Evolutionary conservation across 2,329 filamentous ascomycete genomes (phyloP).

Genomic region (Monilinia laxa): DNA sequence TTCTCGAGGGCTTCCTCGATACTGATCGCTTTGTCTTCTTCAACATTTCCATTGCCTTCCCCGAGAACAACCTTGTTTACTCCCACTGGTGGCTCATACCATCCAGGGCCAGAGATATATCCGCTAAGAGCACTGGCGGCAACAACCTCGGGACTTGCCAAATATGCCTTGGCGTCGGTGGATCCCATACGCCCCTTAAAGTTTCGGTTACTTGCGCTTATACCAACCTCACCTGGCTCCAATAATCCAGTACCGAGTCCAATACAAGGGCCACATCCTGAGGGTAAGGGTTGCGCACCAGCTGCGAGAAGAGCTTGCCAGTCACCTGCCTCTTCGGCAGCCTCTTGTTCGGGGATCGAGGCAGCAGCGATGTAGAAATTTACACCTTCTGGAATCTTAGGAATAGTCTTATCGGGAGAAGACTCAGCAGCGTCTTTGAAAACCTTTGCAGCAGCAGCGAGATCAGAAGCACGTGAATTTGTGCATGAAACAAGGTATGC

Average conservation of each 20-base stretch:
- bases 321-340: slow-evolving; percentile 76
- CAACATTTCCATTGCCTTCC: slow-evolving; percentile 65
- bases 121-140: slow-evolving; percentile 81
- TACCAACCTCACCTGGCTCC: slow-evolving; percentile 82
- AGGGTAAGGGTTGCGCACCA: slow-evolving; percentile 68
- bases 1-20: slow-evolving; percentile 71
- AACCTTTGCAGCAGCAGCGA: slow-evolving; percentile 78
- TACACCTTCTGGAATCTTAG: slow-evolving; percentile 73
- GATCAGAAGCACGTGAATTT: slow-evolving; percentile 77
- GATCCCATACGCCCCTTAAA: slow-evolving; percentile 91
- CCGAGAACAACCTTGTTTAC: slow-evolving; percentile 67
- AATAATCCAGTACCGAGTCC: slow-evolving; percentile 76
- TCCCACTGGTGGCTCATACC: slow-evolving; percentile 70
- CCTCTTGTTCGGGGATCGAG: slow-evolving; percentile 71
- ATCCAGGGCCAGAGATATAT: slow-evolving; percentile 72
- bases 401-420: slow-evolving; percentile 55
- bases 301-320: slow-evolving; percentile 82
- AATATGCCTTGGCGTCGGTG: slow-evolving; percentile 76
- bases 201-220: slow-evolving; percentile 81
- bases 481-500: slow-evolving; percentile 91
- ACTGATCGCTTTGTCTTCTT: slow-evolving; percentile 63
- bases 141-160: slow-evolving; percentile 86
- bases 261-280: slow-evolving; percentile 83
- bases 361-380: slow-evolving; percentile 89
- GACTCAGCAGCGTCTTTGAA: slow-evolving; percentile 72